Evolutionary conservation across 192 early-diverging fungal genomes (phyloP).

Genomic region (Coemansia javaensis): DNA sequence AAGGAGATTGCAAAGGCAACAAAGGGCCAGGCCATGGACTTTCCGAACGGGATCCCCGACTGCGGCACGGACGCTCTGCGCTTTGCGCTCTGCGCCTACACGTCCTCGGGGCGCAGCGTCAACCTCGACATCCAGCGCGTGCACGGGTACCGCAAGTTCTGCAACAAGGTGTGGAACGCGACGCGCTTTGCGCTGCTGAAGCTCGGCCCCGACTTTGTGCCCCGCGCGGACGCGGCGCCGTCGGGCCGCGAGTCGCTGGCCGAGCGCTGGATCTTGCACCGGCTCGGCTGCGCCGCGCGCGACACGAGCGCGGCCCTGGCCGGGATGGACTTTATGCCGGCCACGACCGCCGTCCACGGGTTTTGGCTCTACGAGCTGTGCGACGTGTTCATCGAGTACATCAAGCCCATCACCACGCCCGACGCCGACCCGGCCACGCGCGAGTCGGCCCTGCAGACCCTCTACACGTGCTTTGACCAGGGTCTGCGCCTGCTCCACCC

Average conservation of each 20-base stretch:
- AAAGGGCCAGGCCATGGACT: constrained; percentile 65
- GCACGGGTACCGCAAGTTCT: constrained; percentile 80
- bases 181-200: constrained; percentile 82
- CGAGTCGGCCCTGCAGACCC: constrained; percentile 71
- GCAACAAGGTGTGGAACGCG: constrained; percentile 97
- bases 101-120: constrained; percentile 81
- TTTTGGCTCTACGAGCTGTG: constrained; percentile 98
- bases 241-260: constrained; percentile 83
- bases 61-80: constrained; percentile 88
- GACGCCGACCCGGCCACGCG: constrained; percentile 54
- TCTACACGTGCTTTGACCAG: constrained; percentile 92
- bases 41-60: constrained; percentile 81
- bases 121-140: constrained; percentile 87
- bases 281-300: constrained; percentile 75
- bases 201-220: constrained; percentile 84
- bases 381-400: constrained; percentile 92
- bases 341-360: constrained; percentile 78
- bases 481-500: constrained; percentile 92
- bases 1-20: constrained; percentile 70
- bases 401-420: constrained; percentile 80
- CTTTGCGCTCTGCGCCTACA: constrained; percentile 63
- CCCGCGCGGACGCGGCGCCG: constrained; percentile 48
- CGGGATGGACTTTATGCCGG: constrained; percentile 87
- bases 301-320: constrained; percentile 73
- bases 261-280: constrained; percentile 90